Evolutionary conservation across 805 yeast species (phyloP).

Genomic region (Monosporozyma aerobia): DNA sequence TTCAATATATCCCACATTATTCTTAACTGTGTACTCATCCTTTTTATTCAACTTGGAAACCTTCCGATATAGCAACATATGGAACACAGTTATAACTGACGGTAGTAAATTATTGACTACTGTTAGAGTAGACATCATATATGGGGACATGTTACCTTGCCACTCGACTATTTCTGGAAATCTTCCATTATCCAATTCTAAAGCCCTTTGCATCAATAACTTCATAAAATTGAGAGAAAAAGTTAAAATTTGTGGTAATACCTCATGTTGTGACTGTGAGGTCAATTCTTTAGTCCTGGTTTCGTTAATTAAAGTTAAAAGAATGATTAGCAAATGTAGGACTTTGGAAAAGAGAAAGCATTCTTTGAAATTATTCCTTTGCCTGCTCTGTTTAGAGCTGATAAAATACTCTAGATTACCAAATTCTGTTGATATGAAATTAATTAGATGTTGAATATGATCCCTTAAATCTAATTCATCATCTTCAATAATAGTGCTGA

Average conservation of each 20-base stretch:
- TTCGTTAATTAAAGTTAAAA: conserved; percentile 6
- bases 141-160: conserved; percentile 12
- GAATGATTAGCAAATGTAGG: conserved; percentile 6
- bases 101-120: background rate
- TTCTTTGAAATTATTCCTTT: background rate
- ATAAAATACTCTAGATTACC: background rate
- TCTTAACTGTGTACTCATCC: background rate
- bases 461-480: conserved; percentile 2
- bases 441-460: conserved; percentile 1
- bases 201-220: conserved; percentile 7
- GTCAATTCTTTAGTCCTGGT: conserved; percentile 5
- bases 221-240: conserved; percentile 13
- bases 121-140: conserved; percentile 2
- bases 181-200: conserved; percentile 11
- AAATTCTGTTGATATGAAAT: conserved; percentile 3
- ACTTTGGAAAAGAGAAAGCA: background rate
- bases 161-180: conserved; percentile 9
- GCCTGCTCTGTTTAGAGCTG: background rate
- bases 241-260: conserved; percentile 8
- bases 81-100: conserved; percentile 1
- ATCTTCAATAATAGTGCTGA: conserved; percentile 5
- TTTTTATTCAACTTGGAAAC: conserved; percentile 6
- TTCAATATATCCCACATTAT: background rate
- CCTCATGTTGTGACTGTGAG: conserved; percentile 4
- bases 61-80: conserved; percentile 7